Evolutionary conservation across 23 red algal species (phyloP), one percentile per base, ranked within the genome.

Genomic region (Agarophyton chilense): DNA sequence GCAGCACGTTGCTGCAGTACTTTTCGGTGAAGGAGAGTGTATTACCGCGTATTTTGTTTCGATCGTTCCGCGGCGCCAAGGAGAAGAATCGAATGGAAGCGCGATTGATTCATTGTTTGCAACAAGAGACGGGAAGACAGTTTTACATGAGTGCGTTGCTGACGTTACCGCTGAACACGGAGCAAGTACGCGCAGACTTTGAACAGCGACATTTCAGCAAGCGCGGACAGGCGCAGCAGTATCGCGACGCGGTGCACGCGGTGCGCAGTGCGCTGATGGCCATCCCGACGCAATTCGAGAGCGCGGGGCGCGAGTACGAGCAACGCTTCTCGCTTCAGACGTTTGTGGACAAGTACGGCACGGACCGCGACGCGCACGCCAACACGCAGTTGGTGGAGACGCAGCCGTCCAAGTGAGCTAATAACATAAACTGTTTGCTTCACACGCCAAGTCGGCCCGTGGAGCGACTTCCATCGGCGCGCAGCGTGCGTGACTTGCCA

Each of bases 111-210:
- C 33, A 6, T 13, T 78, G 40, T 44, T 87, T 87, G 25, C 50
- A 72, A 29, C 64, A 87, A 4, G 54, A 18, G 8, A n/a, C n/a
- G n/a, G 33, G 33, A 21, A 11, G 54, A 17, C 42, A 87, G 28
- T 87, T 71, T 41, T 72, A 87, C 33, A 74, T 74, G 42, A 57
- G 40, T 42, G 82, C 82, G 10, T 79, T 90, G 33, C 34, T 90
- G 17, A 71, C 72, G 28, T 34, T 90, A 11, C 86, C 86, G 31
- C 56, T 90, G 24, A 52, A 90, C 36, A 79, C 40, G 14, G 62
- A 90, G n/a, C 63, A 78, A 29, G 73, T 79, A 33, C 86, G 86
- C 40, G n/a, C 39, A 19, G 86, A 77, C 18, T 90, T 90, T 66
- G 62, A 66, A 51, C 41, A 90, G 13, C 51, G 86, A 0, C 70